Evolutionary conservation across 2,329 filamentous ascomycete genomes (phyloP).

Genomic region (Penicillium brevicompactum): DNA sequence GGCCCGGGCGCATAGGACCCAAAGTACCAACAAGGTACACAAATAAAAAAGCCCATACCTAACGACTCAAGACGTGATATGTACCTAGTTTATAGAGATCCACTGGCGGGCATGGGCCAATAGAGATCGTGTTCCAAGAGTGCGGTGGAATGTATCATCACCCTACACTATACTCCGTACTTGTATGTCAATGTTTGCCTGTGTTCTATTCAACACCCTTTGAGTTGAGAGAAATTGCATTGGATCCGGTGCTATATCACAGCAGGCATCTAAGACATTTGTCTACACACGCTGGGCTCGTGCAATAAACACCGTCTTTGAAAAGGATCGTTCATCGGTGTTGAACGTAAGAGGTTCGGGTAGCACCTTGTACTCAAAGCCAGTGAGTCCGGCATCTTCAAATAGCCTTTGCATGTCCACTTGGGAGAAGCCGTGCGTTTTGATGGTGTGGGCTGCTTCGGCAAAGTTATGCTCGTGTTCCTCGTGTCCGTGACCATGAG

Average conservation of each 20-base stretch:
- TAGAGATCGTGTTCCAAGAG: background rate
- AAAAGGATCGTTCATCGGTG: conserved; percentile 23
- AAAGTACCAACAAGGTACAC: background rate
- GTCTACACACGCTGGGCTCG: conserved; percentile 28
- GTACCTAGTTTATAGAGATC: background rate
- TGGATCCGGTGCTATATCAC: background rate
- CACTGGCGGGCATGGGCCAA: background rate
- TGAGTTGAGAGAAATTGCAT: background rate
- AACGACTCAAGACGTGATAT: background rate
- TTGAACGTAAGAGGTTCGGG: conserved; percentile 53
- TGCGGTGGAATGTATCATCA: too few species aligned
- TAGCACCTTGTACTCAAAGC: conserved; percentile 61
- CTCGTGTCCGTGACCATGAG: conserved; percentile 18
- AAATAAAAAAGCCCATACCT: background rate
- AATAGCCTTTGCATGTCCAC: conserved; percentile 64
- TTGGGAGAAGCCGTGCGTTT: conserved; percentile 67
- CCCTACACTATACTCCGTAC: too few species aligned
- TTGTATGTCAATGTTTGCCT: too few species aligned
- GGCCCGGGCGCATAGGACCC: conserved; percentile 1
- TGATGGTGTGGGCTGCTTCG: conserved; percentile 56
- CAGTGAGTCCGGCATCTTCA: conserved; percentile 61
- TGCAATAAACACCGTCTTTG: conserved; percentile 36
- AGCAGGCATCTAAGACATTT: background rate
- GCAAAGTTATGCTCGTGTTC: conserved; percentile 24
- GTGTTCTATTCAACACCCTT: too few species aligned